These are phyloP conservation scores for Murraya koenigii DNA, from an alignment of 345 rosid genomes.

Conservation along the genomic window DNA sequence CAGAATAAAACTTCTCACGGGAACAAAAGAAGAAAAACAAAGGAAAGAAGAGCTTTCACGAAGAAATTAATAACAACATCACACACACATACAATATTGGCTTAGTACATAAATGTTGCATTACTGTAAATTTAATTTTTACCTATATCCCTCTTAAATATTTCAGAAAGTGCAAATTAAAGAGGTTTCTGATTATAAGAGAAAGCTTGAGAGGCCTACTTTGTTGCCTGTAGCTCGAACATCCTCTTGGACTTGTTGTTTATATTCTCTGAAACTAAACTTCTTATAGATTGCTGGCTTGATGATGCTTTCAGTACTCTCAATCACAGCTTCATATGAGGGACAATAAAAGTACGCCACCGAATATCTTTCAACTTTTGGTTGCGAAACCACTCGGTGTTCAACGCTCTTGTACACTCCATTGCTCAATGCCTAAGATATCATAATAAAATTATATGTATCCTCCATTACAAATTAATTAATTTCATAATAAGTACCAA, in stretches of 20 bases:
- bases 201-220: slow-evolving; percentile 75
- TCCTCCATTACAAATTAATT: neutral
- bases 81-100: too few species aligned
- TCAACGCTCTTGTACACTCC: slow-evolving; percentile 61
- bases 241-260: slow-evolving; percentile 49
- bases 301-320: slow-evolving; percentile 42
- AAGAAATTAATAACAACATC: too few species aligned
- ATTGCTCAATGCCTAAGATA: slow-evolving; percentile 61
- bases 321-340: slow-evolving; percentile 39
- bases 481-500: neutral
- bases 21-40: too few species aligned
- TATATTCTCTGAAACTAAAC: slow-evolving; percentile 60
- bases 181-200: slow-evolving; percentile 1
- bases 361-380: slow-evolving; percentile 49
- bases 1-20: too few species aligned
- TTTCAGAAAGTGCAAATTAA: too few species aligned
- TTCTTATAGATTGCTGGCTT: slow-evolving; percentile 45
- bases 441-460: neutral
- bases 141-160: too few species aligned
- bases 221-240: slow-evolving; percentile 62
- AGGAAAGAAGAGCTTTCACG: too few species aligned
- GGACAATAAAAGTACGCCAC: slow-evolving; percentile 71
- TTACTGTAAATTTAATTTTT: too few species aligned
- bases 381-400: slow-evolving; percentile 63
- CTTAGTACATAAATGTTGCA: too few species aligned